Evolutionary conservation across 306 rosid genomes (phyloP), one percentile per base, ranked within the genome.

Genomic region (Rosa chinensis): DNA sequence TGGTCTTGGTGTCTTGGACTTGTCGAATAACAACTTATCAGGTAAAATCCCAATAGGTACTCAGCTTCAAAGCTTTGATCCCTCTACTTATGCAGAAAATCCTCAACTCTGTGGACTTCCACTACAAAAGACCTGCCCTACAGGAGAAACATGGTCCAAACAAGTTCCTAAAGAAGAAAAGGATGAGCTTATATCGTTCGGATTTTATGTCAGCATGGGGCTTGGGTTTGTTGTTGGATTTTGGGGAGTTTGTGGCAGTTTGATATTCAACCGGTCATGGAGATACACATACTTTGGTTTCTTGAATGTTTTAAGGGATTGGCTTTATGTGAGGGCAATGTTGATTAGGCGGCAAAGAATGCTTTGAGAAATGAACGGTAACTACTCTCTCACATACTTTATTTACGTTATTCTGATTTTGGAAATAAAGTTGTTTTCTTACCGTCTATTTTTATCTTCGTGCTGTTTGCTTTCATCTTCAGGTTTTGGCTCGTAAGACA

Each of bases 41-140:
- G 79, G 79, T 8, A 42, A 28, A 45, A 81, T 81, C 2, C 84
- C 80, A 5, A 16, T 3, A 6, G 49, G 66, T 16, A 11, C 73
- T 59, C 80, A 82, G 49, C 79, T 78, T 0, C 66, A 66, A 3
- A 48, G 53, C 69, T 39, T 59, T 2, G 53, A 58, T 44, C 66
- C 79, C 49, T 55, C 42, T 23, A 13, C 28, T 10, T 73, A 66
- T 45, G 13, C 14, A 0, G 77, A 79, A 23, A 82, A 78, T 74
- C 79, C 80, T 21, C 1, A 58, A 21, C 77, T 82, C 1, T 82
- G 84, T 37, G 84, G 84, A 4, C 9, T 10, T 35, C 80, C 80
- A 35, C 80, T 82, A 23, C 44, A 49, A 4, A 59, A 48, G 37
- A 59, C 0, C 16, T 40, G 61, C 14, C 35, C 35, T 23, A 50